phyloP scores from a whole-genome alignment of 139 green algal species.

The Coccomyxa sp. region DNA sequence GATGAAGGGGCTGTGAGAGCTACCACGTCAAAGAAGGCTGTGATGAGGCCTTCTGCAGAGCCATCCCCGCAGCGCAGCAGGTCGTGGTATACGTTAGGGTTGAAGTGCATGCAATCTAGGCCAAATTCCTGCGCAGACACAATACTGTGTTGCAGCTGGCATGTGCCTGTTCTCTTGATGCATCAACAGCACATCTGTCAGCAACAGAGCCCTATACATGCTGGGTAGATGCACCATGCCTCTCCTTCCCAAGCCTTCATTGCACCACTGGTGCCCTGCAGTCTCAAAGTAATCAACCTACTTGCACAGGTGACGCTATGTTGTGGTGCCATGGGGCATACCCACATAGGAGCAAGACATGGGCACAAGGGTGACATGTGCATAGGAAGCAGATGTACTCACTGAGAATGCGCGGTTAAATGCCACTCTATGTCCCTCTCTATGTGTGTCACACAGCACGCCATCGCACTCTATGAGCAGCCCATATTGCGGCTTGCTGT shows the following conservation, averaged over 20 bases:
- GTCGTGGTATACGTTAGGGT: conserved; percentile 32
- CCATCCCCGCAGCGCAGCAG: conserved; percentile 36
- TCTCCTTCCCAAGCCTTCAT: too few species aligned
- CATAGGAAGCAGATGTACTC: not conserved
- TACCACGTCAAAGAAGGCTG: conserved; percentile 16
- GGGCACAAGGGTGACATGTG: too few species aligned
- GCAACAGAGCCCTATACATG: too few species aligned
- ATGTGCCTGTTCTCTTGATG: too few species aligned
- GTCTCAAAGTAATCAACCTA: too few species aligned
- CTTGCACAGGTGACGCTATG: not conserved
- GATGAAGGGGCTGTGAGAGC: too few species aligned
- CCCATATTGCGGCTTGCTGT: too few species aligned
- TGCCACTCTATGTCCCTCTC: conserved; percentile 83
- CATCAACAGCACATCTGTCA: too few species aligned
- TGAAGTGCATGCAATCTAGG: conserved; percentile 36
- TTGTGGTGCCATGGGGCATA: not conserved
- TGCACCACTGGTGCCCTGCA: too few species aligned
- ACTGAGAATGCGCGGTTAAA: conserved; percentile 94
- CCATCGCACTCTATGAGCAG: conserved; percentile 94
- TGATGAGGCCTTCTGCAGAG: conserved; percentile 27
- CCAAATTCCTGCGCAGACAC: conserved; percentile 32
- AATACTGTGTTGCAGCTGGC: too few species aligned
- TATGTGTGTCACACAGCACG: conserved; percentile 91
- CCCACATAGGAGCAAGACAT: too few species aligned
- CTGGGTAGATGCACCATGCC: too few species aligned